Conservation (phyloP, 2,329 filamentous ascomycete genomes). For the Cladorrhinum sp. region DNA sequence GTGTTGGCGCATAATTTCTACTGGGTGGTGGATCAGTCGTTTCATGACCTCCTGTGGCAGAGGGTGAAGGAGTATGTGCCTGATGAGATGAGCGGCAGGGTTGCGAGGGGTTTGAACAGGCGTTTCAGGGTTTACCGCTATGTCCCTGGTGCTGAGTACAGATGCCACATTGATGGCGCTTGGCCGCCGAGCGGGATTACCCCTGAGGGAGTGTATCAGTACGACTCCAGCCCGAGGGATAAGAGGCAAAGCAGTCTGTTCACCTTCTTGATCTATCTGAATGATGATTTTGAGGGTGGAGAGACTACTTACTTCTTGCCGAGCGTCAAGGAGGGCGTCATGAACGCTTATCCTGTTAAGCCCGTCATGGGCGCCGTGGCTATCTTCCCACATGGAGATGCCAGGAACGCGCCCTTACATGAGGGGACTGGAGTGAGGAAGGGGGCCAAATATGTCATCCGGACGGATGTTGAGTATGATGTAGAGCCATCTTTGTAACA, state of each 20-base stretch:
- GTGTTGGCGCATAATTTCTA: conserved; percentile 72
- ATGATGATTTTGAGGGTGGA: conserved; percentile 59
- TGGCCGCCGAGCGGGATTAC: conserved; percentile 69
- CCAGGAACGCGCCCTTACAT: conserved; percentile 61
- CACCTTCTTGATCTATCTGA: conserved; percentile 27
- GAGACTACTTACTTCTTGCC: conserved; percentile 71
- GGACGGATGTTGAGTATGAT: conserved; percentile 70
- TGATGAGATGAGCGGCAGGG: conserved; percentile 49
- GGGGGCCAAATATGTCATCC: conserved; percentile 65
- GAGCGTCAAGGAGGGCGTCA: conserved; percentile 57
- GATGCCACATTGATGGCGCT: conserved; percentile 68
- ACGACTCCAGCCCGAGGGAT: conserved; percentile 55
- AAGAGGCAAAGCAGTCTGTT: conserved; percentile 25
- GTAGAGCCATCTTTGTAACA: conserved; percentile 39
- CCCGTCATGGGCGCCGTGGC: conserved; percentile 67
- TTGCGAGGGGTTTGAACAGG: conserved; percentile 62
- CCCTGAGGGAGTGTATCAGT: conserved; percentile 57
- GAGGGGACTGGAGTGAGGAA: conserved; percentile 68
- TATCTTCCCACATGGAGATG: conserved; percentile 68
- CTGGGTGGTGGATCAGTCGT: conserved; percentile 63
- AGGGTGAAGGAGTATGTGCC: conserved; percentile 60
- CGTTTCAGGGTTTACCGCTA: conserved; percentile 71
- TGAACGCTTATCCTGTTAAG: conserved; percentile 67
- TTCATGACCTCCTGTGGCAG: conserved; percentile 61
- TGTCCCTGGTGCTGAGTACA: conserved; percentile 68